phyloP scores from a whole-genome alignment of 108 stramenopile species.

The Nannochloropsis oceanica region DNA sequence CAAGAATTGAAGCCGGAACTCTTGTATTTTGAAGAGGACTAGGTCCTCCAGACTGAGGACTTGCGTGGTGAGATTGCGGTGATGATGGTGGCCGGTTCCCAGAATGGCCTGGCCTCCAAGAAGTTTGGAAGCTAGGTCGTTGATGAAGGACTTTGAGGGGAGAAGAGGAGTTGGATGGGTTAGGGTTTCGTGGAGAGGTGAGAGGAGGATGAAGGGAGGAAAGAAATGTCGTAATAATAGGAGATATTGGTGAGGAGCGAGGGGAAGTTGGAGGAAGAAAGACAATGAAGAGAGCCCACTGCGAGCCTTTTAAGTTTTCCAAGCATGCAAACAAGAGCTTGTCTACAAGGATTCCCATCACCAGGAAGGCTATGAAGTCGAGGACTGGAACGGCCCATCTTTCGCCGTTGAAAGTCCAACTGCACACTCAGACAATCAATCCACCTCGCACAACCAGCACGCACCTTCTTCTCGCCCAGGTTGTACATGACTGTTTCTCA shows the following conservation, averaged over 20 bases:
- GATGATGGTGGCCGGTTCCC: background rate
- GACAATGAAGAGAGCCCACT: background rate
- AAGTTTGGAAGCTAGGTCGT: background rate
- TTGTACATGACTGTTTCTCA: background rate
- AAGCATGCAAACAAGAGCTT: background rate
- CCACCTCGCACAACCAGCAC: background rate
- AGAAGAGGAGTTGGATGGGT: background rate
- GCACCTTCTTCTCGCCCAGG: background rate
- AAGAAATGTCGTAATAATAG: too few species aligned
- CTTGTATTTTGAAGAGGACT: background rate
- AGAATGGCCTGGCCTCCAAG: background rate
- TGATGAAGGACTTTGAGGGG: background rate
- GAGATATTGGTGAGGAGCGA: too few species aligned
- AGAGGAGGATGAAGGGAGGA: too few species aligned
- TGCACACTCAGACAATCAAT: too few species aligned
- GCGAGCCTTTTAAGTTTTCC: background rate
- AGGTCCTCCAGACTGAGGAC: background rate
- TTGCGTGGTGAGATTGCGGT: background rate
- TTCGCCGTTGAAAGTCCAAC: too few species aligned
- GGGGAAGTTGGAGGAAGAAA: background rate
- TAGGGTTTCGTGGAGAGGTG: too few species aligned
- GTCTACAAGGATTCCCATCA: background rate
- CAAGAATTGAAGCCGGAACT: background rate
- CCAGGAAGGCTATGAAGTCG: too few species aligned
- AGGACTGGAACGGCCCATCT: too few species aligned